These are phyloP conservation scores for Fusarium sambucinum DNA, from an alignment of 2,329 filamentous ascomycete species.

Conservation along the genomic window DNA sequence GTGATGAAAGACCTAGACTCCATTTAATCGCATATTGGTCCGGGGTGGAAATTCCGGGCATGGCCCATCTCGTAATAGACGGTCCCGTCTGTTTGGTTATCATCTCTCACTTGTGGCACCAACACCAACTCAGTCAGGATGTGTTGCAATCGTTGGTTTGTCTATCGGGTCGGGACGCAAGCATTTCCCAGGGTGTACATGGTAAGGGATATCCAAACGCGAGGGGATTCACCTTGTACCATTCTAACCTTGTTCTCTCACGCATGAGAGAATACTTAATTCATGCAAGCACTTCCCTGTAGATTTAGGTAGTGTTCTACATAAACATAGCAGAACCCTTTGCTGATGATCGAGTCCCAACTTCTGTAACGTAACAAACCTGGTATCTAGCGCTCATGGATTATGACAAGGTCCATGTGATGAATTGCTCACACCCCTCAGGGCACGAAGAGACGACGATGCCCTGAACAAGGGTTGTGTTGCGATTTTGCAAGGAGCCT, in stretches of 20 bases:
- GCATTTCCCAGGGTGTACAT: constrained; percentile 10
- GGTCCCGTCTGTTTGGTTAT: constrained; percentile 7
- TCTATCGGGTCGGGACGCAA: constrained; percentile 19
- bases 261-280: neutral
- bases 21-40: neutral
- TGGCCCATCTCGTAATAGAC: constrained; percentile 1
- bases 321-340: constrained; percentile 12
- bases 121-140: constrained; percentile 6
- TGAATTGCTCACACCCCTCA: constrained; percentile 29
- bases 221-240: neutral
- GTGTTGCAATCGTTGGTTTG: constrained; percentile 11
- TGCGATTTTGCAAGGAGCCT: constrained; percentile 19
- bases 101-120: constrained; percentile 12
- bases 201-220: neutral
- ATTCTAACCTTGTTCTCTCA: neutral
- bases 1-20: neutral
- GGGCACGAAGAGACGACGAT: constrained; percentile 1
- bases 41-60: neutral
- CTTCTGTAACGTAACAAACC: constrained; percentile 19
- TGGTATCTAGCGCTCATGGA: constrained; percentile 21
- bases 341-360: neutral
- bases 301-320: constrained; percentile 1
- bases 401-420: constrained; percentile 13
- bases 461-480: constrained; percentile 21
- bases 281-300: constrained; percentile 8